Base-by-base conservation (phyloP, 306 rosid genomes). In the Cucumis hystrix region DNA sequence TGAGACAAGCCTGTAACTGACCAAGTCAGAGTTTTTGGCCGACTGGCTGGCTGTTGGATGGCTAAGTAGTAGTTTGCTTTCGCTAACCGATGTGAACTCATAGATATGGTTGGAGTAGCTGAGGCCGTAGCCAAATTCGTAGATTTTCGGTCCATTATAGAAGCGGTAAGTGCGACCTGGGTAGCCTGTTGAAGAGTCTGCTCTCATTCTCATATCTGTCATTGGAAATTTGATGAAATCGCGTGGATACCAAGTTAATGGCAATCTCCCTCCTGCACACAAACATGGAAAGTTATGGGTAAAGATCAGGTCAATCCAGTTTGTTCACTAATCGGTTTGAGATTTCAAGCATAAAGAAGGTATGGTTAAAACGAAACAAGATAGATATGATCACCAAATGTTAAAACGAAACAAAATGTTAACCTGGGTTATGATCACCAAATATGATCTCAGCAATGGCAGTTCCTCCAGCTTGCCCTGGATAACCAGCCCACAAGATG, bases 121-220 rank as follows among this genome's bases (percentile, higher is more conserved):
- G 76, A 95, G 91, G 69, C 98, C 99, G 45, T 81, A 85, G 60
- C 98, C 99, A 20, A 95, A 95, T 65, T 95, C 90, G 35, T 81
- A 92, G 16, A 95, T 90, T 23, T 79, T 91, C n/a, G 75, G 80
- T 41, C 98, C 99, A 25, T 65, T 78, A 86, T 90, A 95, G 85
- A 95, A 95, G 73, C 92, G 84, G 80, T 92, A 92, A 28, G 98
- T 89, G 49, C 99, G 88, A 2, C 97, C 97, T 0, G 96, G 98
- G 72, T 95, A 95, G 52, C 89, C 88, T 8, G 90, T 80, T 66
- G 87, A 78, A 2, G 89, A 86, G 47, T 86, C 89, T 7, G 90
- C 78, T 80, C 97, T 82, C 97, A 95, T 95, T 83, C 99, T 89
- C 99, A 95, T 95, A 88, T 95, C 98, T 58, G 97, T 95, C 99